These are phyloP conservation scores for Pseudonectria buxi DNA, from an alignment of 2,329 filamentous ascomycete genomes.

Conservation along the genomic window DNA sequence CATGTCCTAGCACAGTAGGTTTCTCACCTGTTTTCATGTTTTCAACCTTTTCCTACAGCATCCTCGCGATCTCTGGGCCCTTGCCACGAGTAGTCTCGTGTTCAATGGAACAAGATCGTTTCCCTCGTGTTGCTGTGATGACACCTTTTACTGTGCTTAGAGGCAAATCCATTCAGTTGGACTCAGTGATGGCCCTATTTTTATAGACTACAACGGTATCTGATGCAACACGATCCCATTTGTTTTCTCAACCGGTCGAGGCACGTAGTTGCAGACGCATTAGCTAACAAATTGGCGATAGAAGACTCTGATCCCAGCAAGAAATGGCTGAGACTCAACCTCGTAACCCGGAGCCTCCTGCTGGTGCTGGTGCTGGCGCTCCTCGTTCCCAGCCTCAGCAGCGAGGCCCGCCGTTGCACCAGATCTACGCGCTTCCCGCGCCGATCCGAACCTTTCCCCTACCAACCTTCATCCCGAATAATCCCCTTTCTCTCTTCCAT, in stretches of 20 bases:
- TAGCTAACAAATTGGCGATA: constrained; percentile 19
- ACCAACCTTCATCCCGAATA: constrained; percentile 83
- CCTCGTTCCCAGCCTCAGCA: constrained; percentile 19
- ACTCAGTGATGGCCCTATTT: constrained; percentile 55
- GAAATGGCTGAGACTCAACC: constrained; percentile 37
- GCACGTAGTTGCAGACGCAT: neutral
- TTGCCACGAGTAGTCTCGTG: constrained; percentile 1
- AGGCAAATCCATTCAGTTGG: constrained; percentile 48
- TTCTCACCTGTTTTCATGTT: constrained; percentile 1
- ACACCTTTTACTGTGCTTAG: constrained; percentile 53
- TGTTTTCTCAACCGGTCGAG: neutral
- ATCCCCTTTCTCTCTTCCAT: constrained; percentile 81
- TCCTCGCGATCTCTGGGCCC: neutral
- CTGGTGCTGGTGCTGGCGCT: constrained; percentile 17
- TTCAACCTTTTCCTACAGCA: neutral
- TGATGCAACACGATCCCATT: constrained; percentile 48
- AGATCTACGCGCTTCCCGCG: constrained; percentile 75
- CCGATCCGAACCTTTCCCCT: constrained; percentile 79
- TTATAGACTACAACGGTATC: constrained; percentile 98
- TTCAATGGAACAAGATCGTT: neutral
- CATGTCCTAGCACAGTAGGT: constrained; percentile 28
- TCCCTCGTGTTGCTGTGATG: constrained; percentile 46
- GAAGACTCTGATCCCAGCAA: constrained; percentile 40
- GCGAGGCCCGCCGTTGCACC: constrained; percentile 45
- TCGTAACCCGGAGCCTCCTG: constrained; percentile 14